These are phyloP conservation scores for Atkinsonella texensis DNA, from an alignment of 2,329 filamentous ascomycete genomes.

Conservation along the genomic window DNA sequence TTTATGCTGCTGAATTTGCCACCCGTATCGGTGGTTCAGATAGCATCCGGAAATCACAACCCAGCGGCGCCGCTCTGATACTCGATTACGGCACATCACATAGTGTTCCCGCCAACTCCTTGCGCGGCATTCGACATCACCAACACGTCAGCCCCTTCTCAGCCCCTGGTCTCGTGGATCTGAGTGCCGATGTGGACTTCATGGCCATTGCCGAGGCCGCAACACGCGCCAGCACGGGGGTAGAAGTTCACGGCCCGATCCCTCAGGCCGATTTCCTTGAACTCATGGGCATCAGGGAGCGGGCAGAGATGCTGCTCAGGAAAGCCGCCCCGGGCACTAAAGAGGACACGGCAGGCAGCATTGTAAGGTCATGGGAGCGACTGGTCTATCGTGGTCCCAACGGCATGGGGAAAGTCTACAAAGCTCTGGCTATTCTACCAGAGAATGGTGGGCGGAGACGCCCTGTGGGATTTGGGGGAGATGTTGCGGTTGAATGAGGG, in stretches of 20 bases:
- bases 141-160: constrained; percentile 66
- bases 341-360: constrained; percentile 40
- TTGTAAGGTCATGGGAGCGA: constrained; percentile 67
- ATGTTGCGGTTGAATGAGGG: constrained; percentile 22
- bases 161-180: constrained; percentile 70
- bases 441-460: constrained; percentile 61
- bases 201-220: constrained; percentile 74
- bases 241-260: constrained; percentile 89
- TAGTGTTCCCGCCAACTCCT: constrained; percentile 73
- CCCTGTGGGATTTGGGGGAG: constrained; percentile 87
- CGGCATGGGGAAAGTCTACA: constrained; percentile 93
- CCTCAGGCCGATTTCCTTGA: constrained; percentile 72
- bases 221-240: constrained; percentile 57
- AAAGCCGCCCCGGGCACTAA: constrained; percentile 25
- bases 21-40: constrained; percentile 64
- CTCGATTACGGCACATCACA: constrained; percentile 82
- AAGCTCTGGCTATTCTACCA: constrained; percentile 81
- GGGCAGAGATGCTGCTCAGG: constrained; percentile 57
- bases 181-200: constrained; percentile 92
- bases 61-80: constrained; percentile 82
- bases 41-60: constrained; percentile 40
- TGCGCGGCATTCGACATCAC: constrained; percentile 79
- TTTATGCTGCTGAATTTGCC: constrained; percentile 73
- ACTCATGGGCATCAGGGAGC: constrained; percentile 70
- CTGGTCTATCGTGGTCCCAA: constrained; percentile 70